Evolutionary conservation across 2,329 filamentous ascomycete species (phyloP).

Genomic region (Pseudogymnoascus sp.): DNA sequence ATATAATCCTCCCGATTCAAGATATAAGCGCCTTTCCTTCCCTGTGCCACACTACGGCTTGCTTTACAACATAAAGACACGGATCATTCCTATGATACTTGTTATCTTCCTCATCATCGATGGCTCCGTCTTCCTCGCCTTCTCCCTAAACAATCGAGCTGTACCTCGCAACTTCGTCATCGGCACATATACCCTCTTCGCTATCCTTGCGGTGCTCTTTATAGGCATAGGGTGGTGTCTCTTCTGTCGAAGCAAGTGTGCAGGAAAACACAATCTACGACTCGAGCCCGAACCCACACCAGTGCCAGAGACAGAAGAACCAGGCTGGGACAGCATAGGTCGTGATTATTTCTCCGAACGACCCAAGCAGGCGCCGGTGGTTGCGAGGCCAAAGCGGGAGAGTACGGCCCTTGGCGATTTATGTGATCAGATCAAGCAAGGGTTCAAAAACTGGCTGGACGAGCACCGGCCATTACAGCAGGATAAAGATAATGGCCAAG

Average conservation of each 20-base stretch:
- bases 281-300: neutral
- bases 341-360: neutral
- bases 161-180: neutral
- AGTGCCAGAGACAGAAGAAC: neutral
- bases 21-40: neutral
- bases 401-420: neutral
- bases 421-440: neutral
- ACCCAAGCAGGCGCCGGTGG: neutral
- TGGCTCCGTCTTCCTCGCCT: neutral
- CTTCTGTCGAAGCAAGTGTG: neutral
- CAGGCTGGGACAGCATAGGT: neutral
- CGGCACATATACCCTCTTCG: neutral
- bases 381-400: neutral
- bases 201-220: neutral
- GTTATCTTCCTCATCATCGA: neutral
- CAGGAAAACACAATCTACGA: neutral
- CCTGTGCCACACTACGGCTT: neutral
- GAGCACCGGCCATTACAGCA: neutral
- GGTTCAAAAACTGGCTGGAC: neutral
- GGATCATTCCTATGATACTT: neutral
- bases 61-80: neutral
- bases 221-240: neutral
- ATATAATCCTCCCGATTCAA: neutral
- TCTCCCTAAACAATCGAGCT: neutral
- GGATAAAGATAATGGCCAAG: neutral